Evolutionary conservation across 106 monocot species (phyloP), one percentile per base, ranked within the genome.

Genomic region (Platanthera zijinensis): DNA sequence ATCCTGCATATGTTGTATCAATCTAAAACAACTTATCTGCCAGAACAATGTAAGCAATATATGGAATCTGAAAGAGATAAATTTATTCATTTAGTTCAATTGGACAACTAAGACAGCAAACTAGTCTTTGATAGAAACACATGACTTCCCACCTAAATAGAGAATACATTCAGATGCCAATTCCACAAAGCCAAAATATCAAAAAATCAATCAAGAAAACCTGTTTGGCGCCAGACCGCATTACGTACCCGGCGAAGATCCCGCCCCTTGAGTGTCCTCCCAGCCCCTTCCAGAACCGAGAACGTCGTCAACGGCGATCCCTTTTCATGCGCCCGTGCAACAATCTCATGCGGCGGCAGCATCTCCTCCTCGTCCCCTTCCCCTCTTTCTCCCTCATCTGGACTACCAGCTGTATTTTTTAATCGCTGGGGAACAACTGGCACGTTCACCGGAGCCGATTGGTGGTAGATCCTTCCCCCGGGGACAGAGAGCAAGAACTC

Each of bases 281-380:
- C 92, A 7, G 69, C 89, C 6, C 92, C 92, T 64, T 93, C 92
- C 10, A 93, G 84, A 63, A 93, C 87, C 13, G 92, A 93, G 84
- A 89, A 87, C 11, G 92, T 90, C 17, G 89, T 87, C 89, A 87
- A 57, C 8, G 89, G 89, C 56, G 87, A 89, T 0, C 66, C 85
- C 53, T 54, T 82, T 39, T 69, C 78, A 17, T 72, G 82, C 46
- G 79, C 81, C 81, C 92, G 69, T n/a, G 87, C 92, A 48, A 89
- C 87, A 52, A 93, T 93, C 82, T 93, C 92, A 69, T 93, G 92
- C 0, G 92, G 92, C 47, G 92, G 92, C 52, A 93, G 80, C 82
- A 85, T 89, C 87, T 82, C 88, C 19, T 86, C 85, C 4, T 85
- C 85, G 8, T 78, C 84, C 0, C 71, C 82, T 0, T 74, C 78